Base-by-base conservation (phyloP, 148 eudicot species). In the Vaccinium macrocarpon region DNA sequence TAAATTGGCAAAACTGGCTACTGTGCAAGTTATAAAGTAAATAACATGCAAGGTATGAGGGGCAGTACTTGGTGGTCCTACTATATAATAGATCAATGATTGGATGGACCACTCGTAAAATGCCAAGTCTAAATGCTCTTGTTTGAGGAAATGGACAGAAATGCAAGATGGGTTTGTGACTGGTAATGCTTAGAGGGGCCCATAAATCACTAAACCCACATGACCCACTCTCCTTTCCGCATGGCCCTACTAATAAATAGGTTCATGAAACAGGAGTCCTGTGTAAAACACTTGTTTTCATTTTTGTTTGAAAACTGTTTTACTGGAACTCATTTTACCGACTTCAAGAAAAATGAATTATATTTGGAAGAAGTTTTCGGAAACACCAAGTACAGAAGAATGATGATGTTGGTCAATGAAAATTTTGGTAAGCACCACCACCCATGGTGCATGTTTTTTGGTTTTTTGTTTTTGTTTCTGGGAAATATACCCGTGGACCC, bases 361-460 rank as follows among this genome's bases (percentile, higher is more conserved):
- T 62, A n/a, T 62, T 21, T 27, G 8, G 66, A 59, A 62, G 27
- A 61, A 61, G 66, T 61, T n/a, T 62, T 8, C 68, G 27, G 27
- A 62, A n/a, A n/a, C 81, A 84, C 81, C 81, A 84, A 76, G 55
- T 68, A 79, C 87, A 87, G 72, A 84, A 87, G 87, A 86, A 90
- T 90, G 87, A 86, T 86, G 88, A 84, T 84, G 89, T 59, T 79
- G 87, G 93, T 89, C 89, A 89, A 82, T 76, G 83, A 64, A 75
- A 80, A 85, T 80, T 80, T 80, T 81, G 66, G 77, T 56, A 42
- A 83, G 70, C 85, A 78, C 80, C 84, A 86, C 89, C 84, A 90
- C 35, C 85, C 42, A 83, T 78, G 82, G 83, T 88, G 84, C 88
- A 87, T 85, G 87, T 83, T 78, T 57, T 57, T 53, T 12, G 3